Evolutionary conservation across 441 rosid species (phyloP), one percentile per base, ranked within the genome.

Genomic region (Populus hybrid): DNA sequence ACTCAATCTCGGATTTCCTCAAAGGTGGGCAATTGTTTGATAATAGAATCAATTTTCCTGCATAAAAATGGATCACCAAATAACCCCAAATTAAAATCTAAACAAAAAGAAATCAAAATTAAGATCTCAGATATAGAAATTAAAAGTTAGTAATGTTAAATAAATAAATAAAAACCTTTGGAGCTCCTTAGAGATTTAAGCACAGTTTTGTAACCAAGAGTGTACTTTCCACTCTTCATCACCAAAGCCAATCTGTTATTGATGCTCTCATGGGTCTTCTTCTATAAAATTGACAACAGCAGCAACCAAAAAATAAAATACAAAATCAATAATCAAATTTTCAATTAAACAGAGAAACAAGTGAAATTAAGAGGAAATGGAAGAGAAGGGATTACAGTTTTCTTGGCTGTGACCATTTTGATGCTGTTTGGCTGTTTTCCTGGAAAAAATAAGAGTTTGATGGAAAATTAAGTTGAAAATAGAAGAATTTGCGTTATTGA

Each of bases 221-320:
- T 30, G 32, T 30, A 30, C 32, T 30, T 30, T 30, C 32, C 32
- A 30, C 94, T 92, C 88, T 90, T 90, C 94, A 90, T 88, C 24
- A 90, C 94, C 34, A 91, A 92, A 79, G 92, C 92, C 80, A 90
- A 81, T 85, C 95, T 91, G 80, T 85, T 91, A 88, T 91, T 91
- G 80, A 91, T 90, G 75, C 94, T 90, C 84, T 92, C 96, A 70
- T 92, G 96, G 20, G 96, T 90, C 93, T 92, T 92, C 93, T 92
- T 92, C 95, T 91, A 90, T 63, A 82, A 76, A 72, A 32, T 26
- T 63, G 23, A 61, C 7, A 38, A 21, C 10, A 79, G 5, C 2
- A 8, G 8, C 67, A 11, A 24, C 14, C 1, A 8, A 20, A 34
- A 24, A 71, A 4, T 32, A 24, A 68, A 4, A 5, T 6, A 18